These are phyloP conservation scores for Cantharellus anzutake DNA, from an alignment of 768 basidiomycete species.

Conservation along the genomic window DNA sequence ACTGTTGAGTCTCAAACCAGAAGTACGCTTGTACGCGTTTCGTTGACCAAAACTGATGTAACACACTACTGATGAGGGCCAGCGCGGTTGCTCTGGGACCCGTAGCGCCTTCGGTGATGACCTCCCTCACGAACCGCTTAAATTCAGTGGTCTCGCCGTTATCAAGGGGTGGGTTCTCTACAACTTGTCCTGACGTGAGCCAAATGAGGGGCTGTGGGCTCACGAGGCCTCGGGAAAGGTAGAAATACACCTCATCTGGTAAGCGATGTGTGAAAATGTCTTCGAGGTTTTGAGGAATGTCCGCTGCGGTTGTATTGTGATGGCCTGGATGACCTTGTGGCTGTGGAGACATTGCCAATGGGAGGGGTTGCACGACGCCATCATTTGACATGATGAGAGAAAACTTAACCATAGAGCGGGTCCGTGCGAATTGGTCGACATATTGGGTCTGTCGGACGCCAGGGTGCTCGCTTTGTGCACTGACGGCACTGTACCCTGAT, in stretches of 20 bases:
- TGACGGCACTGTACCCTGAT: slow-evolving; percentile 63
- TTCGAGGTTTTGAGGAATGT: slow-evolving; percentile 80
- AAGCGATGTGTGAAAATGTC: slow-evolving; percentile 89
- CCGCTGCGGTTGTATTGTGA: slow-evolving; percentile 59
- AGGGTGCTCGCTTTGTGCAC: slow-evolving; percentile 61
- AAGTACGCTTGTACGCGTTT: slow-evolving; percentile 53
- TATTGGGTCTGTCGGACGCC: slow-evolving; percentile 67
- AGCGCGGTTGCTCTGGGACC: slow-evolving; percentile 83
- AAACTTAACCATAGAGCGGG: slow-evolving; percentile 81
- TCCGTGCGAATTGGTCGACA: slow-evolving; percentile 70
- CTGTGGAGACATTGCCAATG: slow-evolving; percentile 41
- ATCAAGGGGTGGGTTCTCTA: slow-evolving; percentile 76
- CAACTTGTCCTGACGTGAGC: slow-evolving; percentile 60
- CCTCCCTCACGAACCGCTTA: slow-evolving; percentile 85
- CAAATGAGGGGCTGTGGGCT: slow-evolving; percentile 86
- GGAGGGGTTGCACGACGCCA: slow-evolving; percentile 60
- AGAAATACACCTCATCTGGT: slow-evolving; percentile 93
- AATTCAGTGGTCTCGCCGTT: slow-evolving; percentile 94
- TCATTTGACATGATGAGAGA: slow-evolving; percentile 81
- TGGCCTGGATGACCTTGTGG: slow-evolving; percentile 29
- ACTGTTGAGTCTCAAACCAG: slow-evolving; percentile 45
- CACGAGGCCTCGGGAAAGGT: slow-evolving; percentile 80
- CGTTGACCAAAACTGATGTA: slow-evolving; percentile 64
- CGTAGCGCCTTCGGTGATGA: slow-evolving; percentile 86
- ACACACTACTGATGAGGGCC: slow-evolving; percentile 66